Evolutionary conservation across 2,329 filamentous ascomycete genomes (phyloP).

Genomic region (Colletotrichum falcatum): DNA sequence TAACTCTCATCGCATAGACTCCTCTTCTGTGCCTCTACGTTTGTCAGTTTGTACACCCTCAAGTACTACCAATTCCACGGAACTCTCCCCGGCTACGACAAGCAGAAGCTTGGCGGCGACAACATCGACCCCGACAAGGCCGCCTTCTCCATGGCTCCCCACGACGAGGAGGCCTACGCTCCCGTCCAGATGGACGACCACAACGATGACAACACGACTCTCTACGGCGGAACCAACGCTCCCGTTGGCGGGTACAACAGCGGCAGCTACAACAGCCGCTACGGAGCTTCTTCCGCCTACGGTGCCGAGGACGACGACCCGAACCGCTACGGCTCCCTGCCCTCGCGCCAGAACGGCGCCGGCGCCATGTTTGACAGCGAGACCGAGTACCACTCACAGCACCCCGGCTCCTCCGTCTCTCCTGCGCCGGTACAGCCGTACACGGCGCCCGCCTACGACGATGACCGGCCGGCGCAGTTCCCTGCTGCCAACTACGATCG

Average conservation of each 20-base stretch:
- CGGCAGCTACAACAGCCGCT: conserved; percentile 50
- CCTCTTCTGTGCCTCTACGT: conserved; percentile 64
- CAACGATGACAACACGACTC: conserved; percentile 52
- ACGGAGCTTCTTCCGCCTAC: conserved; percentile 45
- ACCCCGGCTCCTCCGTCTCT: conserved; percentile 47
- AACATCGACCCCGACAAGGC: conserved; percentile 78
- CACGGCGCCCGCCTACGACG: conserved; percentile 52
- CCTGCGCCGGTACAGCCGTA: conserved; percentile 46
- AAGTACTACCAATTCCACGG: conserved; percentile 73
- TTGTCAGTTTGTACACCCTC: conserved; percentile 70
- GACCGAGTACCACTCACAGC: conserved; percentile 59
- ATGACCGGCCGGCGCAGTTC: conserved; percentile 64
- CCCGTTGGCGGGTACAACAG: conserved; percentile 50
- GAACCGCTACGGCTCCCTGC: conserved; percentile 54
- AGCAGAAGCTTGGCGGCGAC: conserved; percentile 55
- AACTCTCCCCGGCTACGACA: conserved; percentile 71
- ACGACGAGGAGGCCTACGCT: conserved; percentile 74
- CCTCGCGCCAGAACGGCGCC: conserved; percentile 52
- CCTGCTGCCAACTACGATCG: conserved; percentile 69
- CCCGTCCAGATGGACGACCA: conserved; percentile 70
- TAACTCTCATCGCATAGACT: conserved; percentile 56
- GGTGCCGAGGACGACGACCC: conserved; percentile 52
- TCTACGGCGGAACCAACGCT: conserved; percentile 47
- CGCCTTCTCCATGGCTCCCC: conserved; percentile 75
- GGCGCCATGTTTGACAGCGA: conserved; percentile 62